Percentiles rank a stretch among this genome's conserved stretches.
These are phyloP conservation scores for Sordariomycetes sp. DNA, from an alignment of 2,329 filamentous ascomycete species.

Conservation along the genomic window DNA sequence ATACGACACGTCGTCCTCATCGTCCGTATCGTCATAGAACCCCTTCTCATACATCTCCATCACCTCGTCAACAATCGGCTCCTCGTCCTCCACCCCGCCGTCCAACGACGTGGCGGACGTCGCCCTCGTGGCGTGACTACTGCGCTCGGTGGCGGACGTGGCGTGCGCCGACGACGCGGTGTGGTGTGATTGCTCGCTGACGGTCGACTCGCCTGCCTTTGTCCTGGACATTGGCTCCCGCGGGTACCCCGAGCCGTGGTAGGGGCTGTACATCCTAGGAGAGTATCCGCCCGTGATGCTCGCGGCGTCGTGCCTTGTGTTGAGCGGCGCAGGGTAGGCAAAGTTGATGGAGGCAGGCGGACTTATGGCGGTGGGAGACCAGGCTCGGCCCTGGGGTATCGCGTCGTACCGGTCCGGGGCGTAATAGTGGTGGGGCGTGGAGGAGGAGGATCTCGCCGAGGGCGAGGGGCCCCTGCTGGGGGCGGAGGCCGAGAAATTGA, in stretches of 20 bases:
- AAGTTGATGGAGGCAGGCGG: not conserved
- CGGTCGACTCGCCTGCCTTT: conserved; percentile 36
- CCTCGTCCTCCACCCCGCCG: conserved; percentile 22
- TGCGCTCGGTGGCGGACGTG: conserved; percentile 57
- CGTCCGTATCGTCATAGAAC: conserved; percentile 32
- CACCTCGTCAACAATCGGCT: conserved; percentile 51
- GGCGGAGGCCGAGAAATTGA: not conserved
- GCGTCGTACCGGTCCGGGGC: not conserved
- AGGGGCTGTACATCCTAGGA: not conserved
- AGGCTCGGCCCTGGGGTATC: not conserved
- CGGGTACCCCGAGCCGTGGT: not conserved
- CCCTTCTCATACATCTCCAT: conserved; percentile 58
- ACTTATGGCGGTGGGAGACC: not conserved
- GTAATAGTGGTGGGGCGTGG: not conserved
- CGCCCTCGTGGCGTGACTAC: conserved; percentile 67
- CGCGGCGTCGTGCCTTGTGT: not conserved
- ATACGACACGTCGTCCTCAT: conserved; percentile 7
- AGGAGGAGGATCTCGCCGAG: not conserved
- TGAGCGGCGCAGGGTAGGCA: not conserved
- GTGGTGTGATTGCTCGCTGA: conserved; percentile 42
- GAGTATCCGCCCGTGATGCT: not conserved
- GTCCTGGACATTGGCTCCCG: conserved; percentile 26
- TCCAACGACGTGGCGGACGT: conserved; percentile 58
- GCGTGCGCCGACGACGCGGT: conserved; percentile 43
- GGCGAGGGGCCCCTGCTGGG: not conserved